Conservation (phyloP, 805 yeast genomes). For the Wickerhamomyces queroliae region DNA sequence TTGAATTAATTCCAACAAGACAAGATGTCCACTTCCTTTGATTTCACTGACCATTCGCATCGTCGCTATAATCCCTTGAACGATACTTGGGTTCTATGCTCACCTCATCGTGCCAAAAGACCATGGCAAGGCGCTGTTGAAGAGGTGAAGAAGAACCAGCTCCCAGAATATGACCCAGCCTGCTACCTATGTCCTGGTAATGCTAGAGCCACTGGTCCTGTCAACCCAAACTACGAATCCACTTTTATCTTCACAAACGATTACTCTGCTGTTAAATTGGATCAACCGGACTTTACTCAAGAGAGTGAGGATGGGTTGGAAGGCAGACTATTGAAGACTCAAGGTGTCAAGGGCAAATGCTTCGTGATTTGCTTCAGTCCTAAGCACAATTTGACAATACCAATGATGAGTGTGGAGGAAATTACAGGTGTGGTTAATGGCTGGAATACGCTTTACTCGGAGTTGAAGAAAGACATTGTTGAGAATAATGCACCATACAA, state of each 20-base stretch:
- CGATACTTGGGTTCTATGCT: conserved; percentile 63
- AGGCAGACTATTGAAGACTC: conserved; percentile 42
- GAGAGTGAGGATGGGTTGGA: conserved; percentile 24
- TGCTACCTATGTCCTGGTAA: conserved; percentile 76
- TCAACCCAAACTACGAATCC: conserved; percentile 48
- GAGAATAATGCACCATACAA: conserved; percentile 38
- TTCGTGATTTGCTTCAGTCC: conserved; percentile 71
- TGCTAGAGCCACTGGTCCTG: conserved; percentile 52
- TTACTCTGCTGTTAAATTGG: conserved; percentile 60
- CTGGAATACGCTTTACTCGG: conserved; percentile 51
- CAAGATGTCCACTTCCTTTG: conserved; percentile 23
- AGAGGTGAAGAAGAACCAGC: conserved; percentile 30
- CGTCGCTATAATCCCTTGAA: conserved; percentile 66
- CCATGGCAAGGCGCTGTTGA: conserved; percentile 82
- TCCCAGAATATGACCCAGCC: conserved; percentile 54
- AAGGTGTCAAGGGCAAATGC: conserved; percentile 62
- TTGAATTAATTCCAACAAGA: not conserved
- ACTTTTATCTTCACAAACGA: conserved; percentile 65
- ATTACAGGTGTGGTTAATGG: conserved; percentile 47
- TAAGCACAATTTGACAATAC: conserved; percentile 59
- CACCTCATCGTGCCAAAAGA: conserved; percentile 73
- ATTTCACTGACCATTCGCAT: conserved; percentile 55
- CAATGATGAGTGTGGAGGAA: conserved; percentile 45
- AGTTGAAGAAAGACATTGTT: conserved; percentile 32
- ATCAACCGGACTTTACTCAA: conserved; percentile 40